Conservation (phyloP, 2,329 filamentous ascomycete species). For the Helotiales sp. region DNA sequence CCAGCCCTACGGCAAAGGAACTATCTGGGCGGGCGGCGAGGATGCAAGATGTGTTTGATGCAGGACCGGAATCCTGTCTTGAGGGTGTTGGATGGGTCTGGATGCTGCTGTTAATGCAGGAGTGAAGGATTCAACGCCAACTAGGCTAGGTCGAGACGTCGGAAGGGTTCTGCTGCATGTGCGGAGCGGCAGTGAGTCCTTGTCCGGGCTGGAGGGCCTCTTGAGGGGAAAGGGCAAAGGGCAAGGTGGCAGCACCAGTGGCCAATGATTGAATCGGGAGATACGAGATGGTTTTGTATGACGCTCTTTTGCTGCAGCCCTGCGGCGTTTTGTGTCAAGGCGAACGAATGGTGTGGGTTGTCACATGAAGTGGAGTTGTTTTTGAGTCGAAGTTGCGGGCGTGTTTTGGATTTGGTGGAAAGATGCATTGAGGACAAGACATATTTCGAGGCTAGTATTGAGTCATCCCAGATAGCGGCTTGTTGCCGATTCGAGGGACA, state of each 20-base stretch:
- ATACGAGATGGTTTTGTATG: background rate
- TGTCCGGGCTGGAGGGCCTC: background rate
- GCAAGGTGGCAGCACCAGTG: background rate
- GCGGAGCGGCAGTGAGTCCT: background rate
- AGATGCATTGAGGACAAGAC: background rate
- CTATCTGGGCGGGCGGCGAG: background rate
- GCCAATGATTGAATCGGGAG: background rate
- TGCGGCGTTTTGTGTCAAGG: background rate
- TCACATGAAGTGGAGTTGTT: background rate
- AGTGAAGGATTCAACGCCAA: too few relatives aligned
- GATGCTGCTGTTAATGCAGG: background rate
- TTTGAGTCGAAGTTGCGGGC: background rate
- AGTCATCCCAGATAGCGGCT: background rate
- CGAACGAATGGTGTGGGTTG: too few relatives aligned
- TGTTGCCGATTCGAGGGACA: background rate
- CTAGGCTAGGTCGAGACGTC: too few relatives aligned
- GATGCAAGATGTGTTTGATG: background rate
- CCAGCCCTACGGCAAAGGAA: background rate
- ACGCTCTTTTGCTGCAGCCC: background rate
- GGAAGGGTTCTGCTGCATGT: too few relatives aligned
- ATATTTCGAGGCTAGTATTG: background rate
- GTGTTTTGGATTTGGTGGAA: background rate
- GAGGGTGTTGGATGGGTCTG: background rate
- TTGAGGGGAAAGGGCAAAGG: background rate
- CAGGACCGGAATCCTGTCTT: background rate